phyloP scores from a whole-genome alignment of 1,139 yeast genomes.

The Candida pseudoviswanathii region DNA sequence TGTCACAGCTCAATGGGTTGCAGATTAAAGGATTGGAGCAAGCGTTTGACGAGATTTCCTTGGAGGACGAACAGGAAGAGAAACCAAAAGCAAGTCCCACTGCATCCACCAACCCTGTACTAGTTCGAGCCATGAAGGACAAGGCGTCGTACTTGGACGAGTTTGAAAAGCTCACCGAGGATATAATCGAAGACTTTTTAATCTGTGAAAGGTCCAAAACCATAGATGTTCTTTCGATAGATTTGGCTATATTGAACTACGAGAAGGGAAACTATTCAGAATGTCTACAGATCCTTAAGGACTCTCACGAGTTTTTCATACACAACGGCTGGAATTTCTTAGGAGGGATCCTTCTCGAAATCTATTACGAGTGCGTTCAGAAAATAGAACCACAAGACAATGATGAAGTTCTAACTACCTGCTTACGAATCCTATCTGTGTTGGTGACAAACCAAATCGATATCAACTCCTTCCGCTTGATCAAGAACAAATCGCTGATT shows the following conservation, averaged over 20 bases:
- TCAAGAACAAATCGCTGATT: slow-evolving; percentile 25
- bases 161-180: slow-evolving; percentile 44
- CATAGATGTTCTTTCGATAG: slow-evolving; percentile 76
- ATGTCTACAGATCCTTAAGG: slow-evolving; percentile 64
- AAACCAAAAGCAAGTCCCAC: neutral
- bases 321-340: slow-evolving; percentile 74
- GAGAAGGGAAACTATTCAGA: slow-evolving; percentile 57
- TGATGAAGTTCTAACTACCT: slow-evolving; percentile 31
- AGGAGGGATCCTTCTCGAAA: slow-evolving; percentile 63
- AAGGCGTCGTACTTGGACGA: slow-evolving; percentile 22
- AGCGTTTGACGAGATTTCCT: slow-evolving; percentile 26
- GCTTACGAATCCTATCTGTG: slow-evolving; percentile 37
- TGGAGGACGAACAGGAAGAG: slow-evolving; percentile 9
- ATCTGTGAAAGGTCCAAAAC: slow-evolving; percentile 57
- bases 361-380: slow-evolving; percentile 71
- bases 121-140: slow-evolving; percentile 7
- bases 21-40: slow-evolving; percentile 29
- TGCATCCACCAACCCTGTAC: slow-evolving; percentile 2
- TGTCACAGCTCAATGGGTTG: slow-evolving; percentile 39
- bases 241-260: slow-evolving; percentile 72
- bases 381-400: slow-evolving; percentile 30
- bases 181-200: slow-evolving; percentile 48
- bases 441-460: slow-evolving; percentile 26
- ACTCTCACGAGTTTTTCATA: slow-evolving; percentile 68
- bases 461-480: slow-evolving; percentile 31